Conservation (phyloP, 208 protist genomes). For the Trypanosomatidae sp. region DNA sequence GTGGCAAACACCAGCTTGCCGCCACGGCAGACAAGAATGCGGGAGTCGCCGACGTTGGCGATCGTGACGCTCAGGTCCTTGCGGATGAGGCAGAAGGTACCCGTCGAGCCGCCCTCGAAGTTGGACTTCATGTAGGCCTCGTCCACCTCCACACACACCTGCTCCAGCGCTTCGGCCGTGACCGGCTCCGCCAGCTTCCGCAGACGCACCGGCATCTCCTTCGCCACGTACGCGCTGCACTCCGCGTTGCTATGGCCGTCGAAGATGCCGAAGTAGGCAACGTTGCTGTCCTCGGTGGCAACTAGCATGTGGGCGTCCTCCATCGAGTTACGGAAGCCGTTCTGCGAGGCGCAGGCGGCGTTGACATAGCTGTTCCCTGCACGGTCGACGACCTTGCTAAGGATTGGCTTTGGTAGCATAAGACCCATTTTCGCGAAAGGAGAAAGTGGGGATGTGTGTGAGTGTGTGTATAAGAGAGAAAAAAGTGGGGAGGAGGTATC, state of each 20-base stretch:
- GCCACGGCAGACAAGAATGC: slow-evolving; percentile 72
- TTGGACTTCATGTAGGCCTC: slow-evolving; percentile 63
- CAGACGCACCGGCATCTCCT: slow-evolving; percentile 60
- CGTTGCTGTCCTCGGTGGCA: slow-evolving; percentile 24
- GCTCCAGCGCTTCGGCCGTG: slow-evolving; percentile 63
- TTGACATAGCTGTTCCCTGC: slow-evolving; percentile 59
- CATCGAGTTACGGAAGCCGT: slow-evolving; percentile 87
- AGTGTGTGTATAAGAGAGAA: neutral
- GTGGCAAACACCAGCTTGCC: slow-evolving; percentile 74
- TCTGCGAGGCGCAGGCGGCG: slow-evolving; percentile 56
- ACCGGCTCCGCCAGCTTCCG: slow-evolving; percentile 49
- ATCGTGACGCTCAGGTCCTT: slow-evolving; percentile 57
- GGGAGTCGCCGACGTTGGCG: slow-evolving; percentile 92
- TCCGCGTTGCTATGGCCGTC: slow-evolving; percentile 87
- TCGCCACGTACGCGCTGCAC: slow-evolving; percentile 81
- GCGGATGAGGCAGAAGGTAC: slow-evolving; percentile 77
- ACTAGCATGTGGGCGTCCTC: slow-evolving; percentile 87
- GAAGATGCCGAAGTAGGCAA: slow-evolving; percentile 86
- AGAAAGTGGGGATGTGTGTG: neutral
- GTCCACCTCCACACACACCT: slow-evolving; percentile 75
- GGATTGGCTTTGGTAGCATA: slow-evolving; percentile 82
- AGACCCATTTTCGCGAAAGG: too few relatives aligned
- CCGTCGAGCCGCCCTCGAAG: slow-evolving; percentile 77
- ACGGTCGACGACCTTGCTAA: slow-evolving; percentile 87
- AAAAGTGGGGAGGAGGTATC: too few relatives aligned